A percentile compares a stretch with the other conserved stretches of the same genome.
Evolutionary conservation across 2,329 filamentous ascomycete genomes (phyloP).

Genomic region (Monosporascus sp.): DNA sequence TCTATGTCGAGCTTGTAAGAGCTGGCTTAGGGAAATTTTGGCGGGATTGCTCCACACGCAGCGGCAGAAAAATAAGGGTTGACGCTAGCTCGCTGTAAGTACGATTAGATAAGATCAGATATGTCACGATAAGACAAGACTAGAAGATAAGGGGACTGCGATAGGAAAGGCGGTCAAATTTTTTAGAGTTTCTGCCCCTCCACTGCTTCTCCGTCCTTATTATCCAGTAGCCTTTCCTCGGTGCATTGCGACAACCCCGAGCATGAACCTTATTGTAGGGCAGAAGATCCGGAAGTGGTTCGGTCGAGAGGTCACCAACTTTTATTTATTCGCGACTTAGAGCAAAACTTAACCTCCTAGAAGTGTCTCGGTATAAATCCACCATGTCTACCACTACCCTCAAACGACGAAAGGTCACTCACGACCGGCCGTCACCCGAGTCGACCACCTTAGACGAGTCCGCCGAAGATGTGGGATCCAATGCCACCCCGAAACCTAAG

Average conservation of each 20-base stretch:
- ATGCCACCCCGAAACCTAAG: conserved; percentile 32
- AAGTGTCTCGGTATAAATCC: conserved; percentile 4
- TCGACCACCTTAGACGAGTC: conserved; percentile 18
- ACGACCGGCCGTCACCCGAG: conserved; percentile 11
- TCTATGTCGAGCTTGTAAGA: too few relatives aligned
- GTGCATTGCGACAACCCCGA: too few relatives aligned
- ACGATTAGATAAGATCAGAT: not conserved
- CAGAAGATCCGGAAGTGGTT: too few relatives aligned
- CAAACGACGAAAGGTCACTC: conserved; percentile 38
- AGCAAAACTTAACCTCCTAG: too few relatives aligned
- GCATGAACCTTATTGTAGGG: too few relatives aligned
- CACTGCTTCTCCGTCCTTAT: not conserved
- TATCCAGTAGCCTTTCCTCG: too few relatives aligned
- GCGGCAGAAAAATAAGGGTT: not conserved
- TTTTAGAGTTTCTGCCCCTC: not conserved
- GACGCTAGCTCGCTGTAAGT: not conserved
- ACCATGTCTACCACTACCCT: conserved; percentile 29
- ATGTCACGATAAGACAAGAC: not conserved
- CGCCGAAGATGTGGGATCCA: conserved; percentile 11
- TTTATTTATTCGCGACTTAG: too few relatives aligned
- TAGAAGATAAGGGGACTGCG: not conserved
- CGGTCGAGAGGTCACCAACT: too few relatives aligned
- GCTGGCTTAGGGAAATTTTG: not conserved
- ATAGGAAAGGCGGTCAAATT: not conserved
- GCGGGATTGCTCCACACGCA: not conserved